Evolutionary conservation across 2,329 filamentous ascomycete species (phyloP), one percentile per base, ranked within the genome.

Genomic region (Pseudogymnoascus pannorum): DNA sequence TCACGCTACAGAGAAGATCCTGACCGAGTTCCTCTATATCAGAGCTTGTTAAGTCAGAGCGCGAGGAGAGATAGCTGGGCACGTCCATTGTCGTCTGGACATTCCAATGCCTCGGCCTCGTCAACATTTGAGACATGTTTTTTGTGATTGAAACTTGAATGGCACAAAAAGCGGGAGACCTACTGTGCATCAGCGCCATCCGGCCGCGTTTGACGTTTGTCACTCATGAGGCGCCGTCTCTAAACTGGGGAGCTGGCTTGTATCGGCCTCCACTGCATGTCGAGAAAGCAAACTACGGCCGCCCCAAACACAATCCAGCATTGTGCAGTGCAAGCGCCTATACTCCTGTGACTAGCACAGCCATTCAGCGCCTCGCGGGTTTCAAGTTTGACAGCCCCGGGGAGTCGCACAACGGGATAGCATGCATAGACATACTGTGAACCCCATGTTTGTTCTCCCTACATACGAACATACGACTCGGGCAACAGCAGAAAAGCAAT

Each of bases 1-100:
- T 44, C 40, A 12, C 40, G 40, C 40, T 44, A 44, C 20, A 44
- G 40, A 44, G 40, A 14, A 24, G 12, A 44, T 44, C 40, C 40
- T 44, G 40, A 44, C 40, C 20, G 6, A 44, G 12, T 44, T 44
- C 11, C 40, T 44, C 40, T 44, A 44, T 44, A 44, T 44, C 6
- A 44, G 40, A 44, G 40, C 20, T 44, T 44, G 40, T 44, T 44
- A 44, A 44, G 40, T 44, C 40, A 44, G 40, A 44, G 40, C 40
- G 40, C 6, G 20, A 44, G 20, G 40, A 44, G 40, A 44, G 40
- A 24, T 24, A 44, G 40, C 40, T 20, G 12, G 40, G 40, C 20
- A 44, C 20, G 40, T 44, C 20, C 40, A 44, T 24, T n/a, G n/a
- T n/a, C 20, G 20, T 44, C 40, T 44, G 40, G 40, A 24, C 12